Conservation (phyloP, 2,329 filamentous ascomycete genomes). For the Colletotrichum orchidophilum region DNA sequence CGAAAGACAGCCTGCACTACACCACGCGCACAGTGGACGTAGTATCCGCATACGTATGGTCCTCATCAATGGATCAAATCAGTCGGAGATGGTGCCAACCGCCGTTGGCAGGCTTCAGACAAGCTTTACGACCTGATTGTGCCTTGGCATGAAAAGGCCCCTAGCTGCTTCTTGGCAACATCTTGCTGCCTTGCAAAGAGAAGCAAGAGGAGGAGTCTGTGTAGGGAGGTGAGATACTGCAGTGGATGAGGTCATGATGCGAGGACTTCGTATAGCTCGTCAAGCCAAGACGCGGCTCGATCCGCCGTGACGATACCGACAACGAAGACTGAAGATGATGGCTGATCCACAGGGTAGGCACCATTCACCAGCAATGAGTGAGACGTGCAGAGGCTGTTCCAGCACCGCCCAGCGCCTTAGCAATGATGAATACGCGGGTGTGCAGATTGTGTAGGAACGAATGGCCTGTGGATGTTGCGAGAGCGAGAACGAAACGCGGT, state of each 20-base stretch:
- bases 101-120: background rate
- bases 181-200: background rate
- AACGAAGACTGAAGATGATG: background rate
- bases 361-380: background rate
- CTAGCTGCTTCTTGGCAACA: slow-evolving; percentile 22
- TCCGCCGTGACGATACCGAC: slow-evolving; percentile 15
- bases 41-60: background rate
- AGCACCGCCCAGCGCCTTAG: slow-evolving; percentile 14
- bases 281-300: background rate
- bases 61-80: slow-evolving; percentile 5
- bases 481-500: slow-evolving; percentile 16
- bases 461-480: slow-evolving; percentile 3
- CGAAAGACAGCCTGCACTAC: background rate
- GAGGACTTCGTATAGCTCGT: background rate
- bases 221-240: background rate
- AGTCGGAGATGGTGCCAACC: slow-evolving; percentile 2
- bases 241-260: slow-evolving; percentile 2
- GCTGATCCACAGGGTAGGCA: too few relatives aligned
- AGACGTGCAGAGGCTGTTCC: slow-evolving; percentile 4
- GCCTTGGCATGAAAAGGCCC: slow-evolving; percentile 22
- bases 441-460: slow-evolving; percentile 10
- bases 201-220: background rate
- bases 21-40: background rate
- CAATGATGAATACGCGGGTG: background rate
- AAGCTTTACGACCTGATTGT: slow-evolving; percentile 31